A percentile compares a stretch with the other conserved stretches of the same genome.
Evolutionary conservation across 495 filamentous ascomycete genomes (phyloP).

Genomic region (Cladorrhinum samala): DNA sequence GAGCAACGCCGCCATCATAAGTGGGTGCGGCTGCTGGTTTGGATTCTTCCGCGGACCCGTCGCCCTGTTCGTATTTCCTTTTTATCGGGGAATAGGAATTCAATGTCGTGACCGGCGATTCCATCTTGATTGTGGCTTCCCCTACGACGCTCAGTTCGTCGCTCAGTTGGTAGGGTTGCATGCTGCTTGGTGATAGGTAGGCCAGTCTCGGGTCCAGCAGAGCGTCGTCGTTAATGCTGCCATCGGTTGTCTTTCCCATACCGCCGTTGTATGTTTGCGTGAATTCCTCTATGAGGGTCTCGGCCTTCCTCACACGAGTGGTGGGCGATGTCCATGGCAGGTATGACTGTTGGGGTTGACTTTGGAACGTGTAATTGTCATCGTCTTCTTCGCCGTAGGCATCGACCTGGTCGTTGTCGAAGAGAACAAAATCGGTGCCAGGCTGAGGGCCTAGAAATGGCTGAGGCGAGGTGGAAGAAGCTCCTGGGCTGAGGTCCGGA

Average conservation of each 20-base stretch:
- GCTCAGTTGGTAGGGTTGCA: neutral
- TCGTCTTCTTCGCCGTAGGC: conserved; percentile 20
- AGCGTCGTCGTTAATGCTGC: neutral
- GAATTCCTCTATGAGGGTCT: conserved; percentile 23
- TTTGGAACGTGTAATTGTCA: conserved; percentile 4
- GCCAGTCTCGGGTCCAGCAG: conserved; percentile 17
- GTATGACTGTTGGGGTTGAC: conserved; percentile 15
- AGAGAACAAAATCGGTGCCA: conserved; percentile 22
- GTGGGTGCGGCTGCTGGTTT: neutral
- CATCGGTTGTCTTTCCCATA: conserved; percentile 1
- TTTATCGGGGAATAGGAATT: conserved; percentile 3
- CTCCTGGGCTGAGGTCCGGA: neutral
- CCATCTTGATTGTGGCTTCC: conserved; percentile 1
- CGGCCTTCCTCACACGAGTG: conserved; percentile 25
- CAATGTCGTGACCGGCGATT: conserved; percentile 1
- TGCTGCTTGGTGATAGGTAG: neutral
- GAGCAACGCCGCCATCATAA: neutral
- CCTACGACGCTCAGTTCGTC: neutral
- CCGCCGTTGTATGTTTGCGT: conserved; percentile 22
- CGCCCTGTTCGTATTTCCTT: conserved; percentile 3
- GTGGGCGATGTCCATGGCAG: conserved; percentile 30
- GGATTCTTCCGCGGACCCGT: neutral
- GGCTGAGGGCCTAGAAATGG: neutral
- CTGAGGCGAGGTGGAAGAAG: conserved; percentile 1
- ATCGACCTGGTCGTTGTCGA: conserved; percentile 15